A percentile compares a stretch with the other conserved stretches of the same genome.
These are phyloP conservation scores for Coix lacrymajobi DNA, from an alignment of 176 grass and related monocot genomes.

Conservation along the genomic window DNA sequence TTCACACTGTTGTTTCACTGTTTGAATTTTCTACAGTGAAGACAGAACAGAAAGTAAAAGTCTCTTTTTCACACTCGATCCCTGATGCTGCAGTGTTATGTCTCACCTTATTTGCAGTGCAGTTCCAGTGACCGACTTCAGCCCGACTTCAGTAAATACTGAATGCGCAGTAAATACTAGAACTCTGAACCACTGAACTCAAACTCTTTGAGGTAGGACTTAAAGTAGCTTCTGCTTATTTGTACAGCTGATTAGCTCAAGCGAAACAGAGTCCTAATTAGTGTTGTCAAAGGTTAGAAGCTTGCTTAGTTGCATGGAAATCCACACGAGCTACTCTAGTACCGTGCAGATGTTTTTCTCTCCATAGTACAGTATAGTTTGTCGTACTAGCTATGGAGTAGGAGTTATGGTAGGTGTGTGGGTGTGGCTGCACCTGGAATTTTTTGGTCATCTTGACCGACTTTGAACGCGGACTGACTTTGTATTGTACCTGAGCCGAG, in stretches of 20 bases:
- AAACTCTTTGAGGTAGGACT: too few relatives aligned
- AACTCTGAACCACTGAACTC: too few relatives aligned
- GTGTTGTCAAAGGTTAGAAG: not conserved
- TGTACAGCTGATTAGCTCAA: too few relatives aligned
- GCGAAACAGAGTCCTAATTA: too few relatives aligned
- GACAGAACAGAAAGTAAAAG: not conserved
- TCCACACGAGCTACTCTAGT: not conserved
- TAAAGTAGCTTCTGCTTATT: too few relatives aligned
- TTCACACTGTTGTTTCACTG: not conserved
- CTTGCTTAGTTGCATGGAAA: not conserved
- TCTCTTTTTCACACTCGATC: too few relatives aligned
- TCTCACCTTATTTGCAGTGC: not conserved
- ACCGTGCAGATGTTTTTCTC: not conserved
- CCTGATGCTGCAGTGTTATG: not conserved
- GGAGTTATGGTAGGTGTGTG: too few relatives aligned
- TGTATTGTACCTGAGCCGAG: not conserved
- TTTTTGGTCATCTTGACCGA: conserved; percentile 39
- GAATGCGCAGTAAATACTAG: not conserved
- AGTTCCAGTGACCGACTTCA: not conserved
- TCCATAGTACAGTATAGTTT: not conserved
- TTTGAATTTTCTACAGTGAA: not conserved
- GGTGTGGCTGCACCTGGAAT: not conserved
- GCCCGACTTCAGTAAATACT: too few relatives aligned
- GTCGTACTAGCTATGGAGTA: not conserved
- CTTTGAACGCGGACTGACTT: conserved; percentile 23